Evolutionary conservation across 768 basidiomycete species (phyloP), one percentile per base, ranked within the genome.

Genomic region (Tephrocybe sp.): DNA sequence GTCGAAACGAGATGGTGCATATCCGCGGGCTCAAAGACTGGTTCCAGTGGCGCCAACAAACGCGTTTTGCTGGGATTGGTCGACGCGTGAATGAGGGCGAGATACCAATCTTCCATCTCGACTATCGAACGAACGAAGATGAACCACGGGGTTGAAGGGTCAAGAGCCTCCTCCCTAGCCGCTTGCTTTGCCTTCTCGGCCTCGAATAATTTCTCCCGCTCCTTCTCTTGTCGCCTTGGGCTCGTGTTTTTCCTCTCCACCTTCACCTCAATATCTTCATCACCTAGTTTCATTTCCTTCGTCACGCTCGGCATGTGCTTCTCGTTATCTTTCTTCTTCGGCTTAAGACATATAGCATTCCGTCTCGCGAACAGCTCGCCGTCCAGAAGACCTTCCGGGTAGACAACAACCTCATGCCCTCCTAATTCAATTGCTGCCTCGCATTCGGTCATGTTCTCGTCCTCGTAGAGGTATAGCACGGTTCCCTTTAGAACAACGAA

Each of bases 101-200:
- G 69, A 64, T 93, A 93, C 91, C 94, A 98, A 68, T 99, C 95
- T 68, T 99, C 97, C 91, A 97, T 97, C 62, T 93, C 90, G 46
- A 84, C 72, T 65, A 85, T 92, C 23, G 83, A 86, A 53, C 86
- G 84, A 16, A 92, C 83, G 68, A 97, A 97, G 59, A 99, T 83
- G 72, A 88, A 99, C 93, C 94, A 97, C 2, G 92, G 88, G 2
- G 81, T 79, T 4, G 76, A 68, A 8, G 69, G 57, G 55, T 82
- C 69, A 44, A 75, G 54, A 1, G 78, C 75, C 62, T 83, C 74
- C 52, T 82, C 78, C 51, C 71, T 66, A 31, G 74, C 76, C 24
- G 64, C 68, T 49, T 77, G 69, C 63, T 68, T 70, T 54, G 68
- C 66, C 66, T 69, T 71, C 62, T 75, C 70, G 54, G 56, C 61